Evolutionary conservation across 1,284 basidiomycete genomes (phyloP), one percentile per base, ranked within the genome.

Genomic region (Leccinum subrobustum): DNA sequence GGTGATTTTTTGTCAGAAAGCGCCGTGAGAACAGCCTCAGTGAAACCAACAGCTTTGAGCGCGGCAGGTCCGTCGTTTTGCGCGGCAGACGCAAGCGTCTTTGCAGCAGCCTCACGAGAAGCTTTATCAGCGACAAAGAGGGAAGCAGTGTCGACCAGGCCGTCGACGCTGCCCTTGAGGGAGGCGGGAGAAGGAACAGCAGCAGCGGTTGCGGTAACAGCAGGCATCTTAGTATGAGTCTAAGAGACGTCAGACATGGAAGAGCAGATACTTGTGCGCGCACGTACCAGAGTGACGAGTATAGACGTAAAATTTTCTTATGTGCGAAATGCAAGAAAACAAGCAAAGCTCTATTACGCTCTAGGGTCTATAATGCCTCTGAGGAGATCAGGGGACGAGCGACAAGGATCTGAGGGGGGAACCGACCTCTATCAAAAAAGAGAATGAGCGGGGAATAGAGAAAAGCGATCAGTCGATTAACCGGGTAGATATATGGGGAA

Each of bases 1-100:
- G 89, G 88, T 11, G 88, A 91, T 80, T 93, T 93, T 87, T 96
- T 96, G 86, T 96, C 94, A 76, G 81, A 82, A 65, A 95, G 89
- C 60, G 91, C 90, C 84, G 93, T 95, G 77, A 93, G 74, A 68
- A 89, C 81, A 69, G 94, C 93, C 65, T 91, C 89, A 61, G 82
- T 80, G 78, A 97, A 92, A 68, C 86, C 91, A 65, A 89, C 81
- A 68, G 87, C 81, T 69, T 84, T 82, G 73, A 98, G 85, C 71
- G 89, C 90, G 65, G 88, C 78, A 66, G 94, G 91, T 73, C 95
- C 95, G 67, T 95, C 87, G 79, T 92, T 92, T 87, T 93, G 86
- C 69, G 85, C 86, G 72, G 85, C 78, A 60, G 86, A 83, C 68
- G 86, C 89, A 68, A 98, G 84, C 59, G 87, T 81, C 68, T 84